Conservation (phyloP, 2,329 filamentous ascomycete species). For the Chrysosporium keratinophilum region DNA sequence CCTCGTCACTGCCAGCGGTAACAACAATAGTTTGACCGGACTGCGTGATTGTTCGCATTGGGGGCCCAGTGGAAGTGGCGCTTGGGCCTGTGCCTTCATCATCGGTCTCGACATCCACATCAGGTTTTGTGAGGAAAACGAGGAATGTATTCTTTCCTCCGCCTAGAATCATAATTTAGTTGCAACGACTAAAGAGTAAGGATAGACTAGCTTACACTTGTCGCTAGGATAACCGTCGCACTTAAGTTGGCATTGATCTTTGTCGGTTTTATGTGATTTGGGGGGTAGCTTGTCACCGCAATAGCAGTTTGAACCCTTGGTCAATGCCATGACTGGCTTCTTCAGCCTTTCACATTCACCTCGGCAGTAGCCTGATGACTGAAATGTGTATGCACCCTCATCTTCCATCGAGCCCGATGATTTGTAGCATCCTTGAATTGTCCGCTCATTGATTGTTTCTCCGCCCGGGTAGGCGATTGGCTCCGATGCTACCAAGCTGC, state of each 20-base stretch:
- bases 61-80: constrained; percentile 32
- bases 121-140: constrained; percentile 44
- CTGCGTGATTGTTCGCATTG: constrained; percentile 34
- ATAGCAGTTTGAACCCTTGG: constrained; percentile 54
- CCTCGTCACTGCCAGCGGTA: constrained; percentile 16
- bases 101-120: constrained; percentile 26
- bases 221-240: constrained; percentile 56
- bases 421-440: constrained; percentile 43
- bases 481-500: neutral
- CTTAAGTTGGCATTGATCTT: constrained; percentile 51
- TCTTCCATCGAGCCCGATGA: constrained; percentile 39
- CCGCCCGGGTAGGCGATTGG: neutral
- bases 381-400: constrained; percentile 42
- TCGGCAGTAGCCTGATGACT: constrained; percentile 48
- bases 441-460: neutral
- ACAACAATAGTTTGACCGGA: constrained; percentile 18
- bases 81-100: constrained; percentile 24
- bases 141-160: constrained; percentile 46
- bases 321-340: constrained; percentile 53
- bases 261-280: constrained; percentile 42
- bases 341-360: constrained; percentile 38
- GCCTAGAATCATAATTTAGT: constrained; percentile 35
- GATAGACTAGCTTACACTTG: constrained; percentile 48
- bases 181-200: neutral
- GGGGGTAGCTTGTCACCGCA: constrained; percentile 63